Evolutionary conservation across 2,329 filamentous ascomycete species (phyloP).

Genomic region (Arthroderma sp.): DNA sequence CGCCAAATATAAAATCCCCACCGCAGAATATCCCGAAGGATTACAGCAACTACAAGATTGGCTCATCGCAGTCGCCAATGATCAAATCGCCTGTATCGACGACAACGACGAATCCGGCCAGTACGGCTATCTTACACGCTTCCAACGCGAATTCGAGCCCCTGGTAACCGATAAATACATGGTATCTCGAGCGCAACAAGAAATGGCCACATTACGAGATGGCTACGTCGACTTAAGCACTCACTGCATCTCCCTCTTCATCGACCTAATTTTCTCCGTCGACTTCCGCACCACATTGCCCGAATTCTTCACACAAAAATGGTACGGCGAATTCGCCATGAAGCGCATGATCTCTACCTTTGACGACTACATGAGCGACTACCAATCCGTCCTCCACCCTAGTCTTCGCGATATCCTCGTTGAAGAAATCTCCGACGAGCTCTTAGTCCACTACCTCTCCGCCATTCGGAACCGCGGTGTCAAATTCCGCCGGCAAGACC

Average conservation of each 20-base stretch:
- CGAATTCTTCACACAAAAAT: slow-evolving; percentile 80
- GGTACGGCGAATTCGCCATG: slow-evolving; percentile 80
- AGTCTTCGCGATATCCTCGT: slow-evolving; percentile 82
- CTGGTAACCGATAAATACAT: slow-evolving; percentile 71
- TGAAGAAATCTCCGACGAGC: slow-evolving; percentile 83
- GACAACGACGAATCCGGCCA: slow-evolving; percentile 65
- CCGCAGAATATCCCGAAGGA: slow-evolving; percentile 45
- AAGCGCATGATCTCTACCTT: slow-evolving; percentile 90
- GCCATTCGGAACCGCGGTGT: slow-evolving; percentile 79
- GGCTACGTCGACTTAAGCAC: slow-evolving; percentile 92
- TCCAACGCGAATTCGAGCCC: slow-evolving; percentile 69
- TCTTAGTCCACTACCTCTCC: slow-evolving; percentile 73
- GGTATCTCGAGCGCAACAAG: slow-evolving; percentile 54
- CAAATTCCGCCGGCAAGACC: slow-evolving; percentile 75
- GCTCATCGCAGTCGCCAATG: slow-evolving; percentile 92
- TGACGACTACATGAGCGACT: slow-evolving; percentile 86
- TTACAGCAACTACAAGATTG: slow-evolving; percentile 70
- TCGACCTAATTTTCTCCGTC: slow-evolving; percentile 72
- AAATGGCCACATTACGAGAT: slow-evolving; percentile 65
- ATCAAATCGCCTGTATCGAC: slow-evolving; percentile 96
- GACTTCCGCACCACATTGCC: slow-evolving; percentile 75
- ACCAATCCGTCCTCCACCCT: slow-evolving; percentile 69
- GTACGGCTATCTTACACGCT: slow-evolving; percentile 71
- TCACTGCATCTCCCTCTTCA: slow-evolving; percentile 80
- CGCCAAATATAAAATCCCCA: slow-evolving; percentile 50